Evolutionary conservation across 352 stramenopile genomes (phyloP), one percentile per base, ranked within the genome.

Genomic region (Blastocystis sp.): DNA sequence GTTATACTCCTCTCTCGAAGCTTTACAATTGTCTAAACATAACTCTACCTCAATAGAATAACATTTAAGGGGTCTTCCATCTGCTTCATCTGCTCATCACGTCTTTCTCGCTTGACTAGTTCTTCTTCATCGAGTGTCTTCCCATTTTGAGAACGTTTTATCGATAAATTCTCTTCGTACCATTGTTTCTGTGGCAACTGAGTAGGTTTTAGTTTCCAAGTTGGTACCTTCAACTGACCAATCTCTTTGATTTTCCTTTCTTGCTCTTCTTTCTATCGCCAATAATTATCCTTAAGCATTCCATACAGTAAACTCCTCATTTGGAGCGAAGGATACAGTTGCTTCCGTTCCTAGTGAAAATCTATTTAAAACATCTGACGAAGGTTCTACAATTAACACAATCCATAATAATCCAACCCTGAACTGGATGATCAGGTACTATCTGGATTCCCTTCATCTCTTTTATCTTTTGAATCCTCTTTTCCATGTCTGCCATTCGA

Each of bases 391-490:
- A 48, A 48, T 48, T 9, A 48, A 2, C 9, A 48, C 40, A 2
- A 48, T 9, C 40, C 2, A 48, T 48, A 48, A 13, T 37, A 58
- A 7, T n/a, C 66, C 3, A 57, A 78, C 66, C 37, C 3, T 3
- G 4, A 54, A 78, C 30, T 1, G 66, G 44, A 78, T 78, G 66
- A 9, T 42, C 24, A 22, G 22, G 22, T 27, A 33, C 33, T 15
- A 3, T 24, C 33, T 62, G 48, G 24, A 84, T 66, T 2, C 73
- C 73, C 13, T 68, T 64, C 24, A 51, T 54, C 11, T 66, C 73
- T 53, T 84, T 84, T 13, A 84, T 84, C 42, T 69, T 33, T n/a
- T 84, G 73, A 68, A 84, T 84, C 68, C 73, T 35, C 5, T 68
- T 84, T 53, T 84, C 73, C 73, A 84, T 84, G 5, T 68, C 48